Evolutionary conservation across 768 basidiomycete genomes (phyloP), one percentile per base, ranked within the genome.

Genomic region (Amyloporia xantha): DNA sequence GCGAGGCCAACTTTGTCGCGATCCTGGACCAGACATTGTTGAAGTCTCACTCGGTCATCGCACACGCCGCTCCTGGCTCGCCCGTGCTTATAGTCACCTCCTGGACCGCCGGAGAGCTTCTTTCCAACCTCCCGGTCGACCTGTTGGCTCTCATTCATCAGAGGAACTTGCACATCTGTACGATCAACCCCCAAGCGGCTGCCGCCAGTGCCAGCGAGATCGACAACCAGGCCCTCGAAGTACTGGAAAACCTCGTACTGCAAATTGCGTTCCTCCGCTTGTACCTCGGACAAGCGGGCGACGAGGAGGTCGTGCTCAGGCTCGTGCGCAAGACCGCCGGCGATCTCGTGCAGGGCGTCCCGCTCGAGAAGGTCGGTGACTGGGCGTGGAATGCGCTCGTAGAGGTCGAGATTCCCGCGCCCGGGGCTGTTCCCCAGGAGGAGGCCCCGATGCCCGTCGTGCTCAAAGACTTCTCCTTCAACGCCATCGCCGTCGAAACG

Each of bases 211-310:
- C 66, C 3, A 52, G 62, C 7, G 67, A 66, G 48, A 7, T 43
- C 44, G 28, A 37, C 42, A 0, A 43, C 36, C 26, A 50, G 36
- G 38, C 39, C 15, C 27, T 28, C 10, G 72, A 75, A 36, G 67
- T 71, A 1, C 56, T 78, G 5, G 75, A 86, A 57, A 73, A 70
- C 53, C 65, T 88, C 52, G 60, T 89, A 28, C 76, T 82, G 37
- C 79, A 89, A 57, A 71, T 94, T 24, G 85, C 87, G 1, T 90
- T 97, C 73, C 67, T 97, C 60, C 76, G 90, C 46, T 72, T 98
- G 26, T 98, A 86, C 67, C 70, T 91, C 35, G 88, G 86, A 24
- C 66, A 71, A 43, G 67, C 70, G n/a, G 83, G 82, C 5, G 75
- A 68, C 20, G 76, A 84, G 60, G 62, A 65, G 1, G 63, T 72